Conservation (phyloP, 768 basidiomycete genomes). For the Leccinum uliginosum region DNA sequence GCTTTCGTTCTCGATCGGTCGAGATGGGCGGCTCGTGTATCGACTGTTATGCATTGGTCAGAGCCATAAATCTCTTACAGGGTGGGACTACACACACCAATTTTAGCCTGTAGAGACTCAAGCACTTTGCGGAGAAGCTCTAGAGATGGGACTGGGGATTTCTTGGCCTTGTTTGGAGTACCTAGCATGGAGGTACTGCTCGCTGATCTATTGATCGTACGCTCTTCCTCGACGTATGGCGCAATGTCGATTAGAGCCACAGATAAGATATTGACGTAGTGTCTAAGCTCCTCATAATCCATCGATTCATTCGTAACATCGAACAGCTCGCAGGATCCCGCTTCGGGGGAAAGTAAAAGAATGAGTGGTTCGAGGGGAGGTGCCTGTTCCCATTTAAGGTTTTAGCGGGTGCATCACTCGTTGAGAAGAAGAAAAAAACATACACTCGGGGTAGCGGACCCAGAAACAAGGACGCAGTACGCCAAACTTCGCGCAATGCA, state of each 20-base stretch:
- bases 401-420: neutral
- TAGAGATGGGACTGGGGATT: slow-evolving; percentile 37
- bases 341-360: slow-evolving; percentile 43
- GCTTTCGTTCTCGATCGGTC: slow-evolving; percentile 75
- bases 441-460: slow-evolving; percentile 8
- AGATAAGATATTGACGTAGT: slow-evolving; percentile 53
- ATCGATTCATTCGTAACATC: slow-evolving; percentile 48
- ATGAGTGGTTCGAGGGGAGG: slow-evolving; percentile 52
- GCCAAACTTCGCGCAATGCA: slow-evolving; percentile 60
- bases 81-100: slow-evolving; percentile 39
- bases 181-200: slow-evolving; percentile 12
- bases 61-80: neutral
- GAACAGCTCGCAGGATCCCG: slow-evolving; percentile 44
- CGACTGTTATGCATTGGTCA: slow-evolving; percentile 38
- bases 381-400: slow-evolving; percentile 35
- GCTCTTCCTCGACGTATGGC: slow-evolving; percentile 52
- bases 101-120: slow-evolving; percentile 53
- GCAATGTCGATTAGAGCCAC: slow-evolving; percentile 56
- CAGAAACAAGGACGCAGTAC: slow-evolving; percentile 29
- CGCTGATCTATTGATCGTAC: slow-evolving; percentile 7
- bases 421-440: slow-evolving; percentile 1
- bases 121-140: slow-evolving; percentile 46
- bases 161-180: slow-evolving; percentile 28
- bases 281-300: slow-evolving; percentile 58
- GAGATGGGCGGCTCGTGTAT: slow-evolving; percentile 69